Conservation (phyloP, 2,329 filamentous ascomycete species). For the Ceratocystis cacaofunesta region DNA sequence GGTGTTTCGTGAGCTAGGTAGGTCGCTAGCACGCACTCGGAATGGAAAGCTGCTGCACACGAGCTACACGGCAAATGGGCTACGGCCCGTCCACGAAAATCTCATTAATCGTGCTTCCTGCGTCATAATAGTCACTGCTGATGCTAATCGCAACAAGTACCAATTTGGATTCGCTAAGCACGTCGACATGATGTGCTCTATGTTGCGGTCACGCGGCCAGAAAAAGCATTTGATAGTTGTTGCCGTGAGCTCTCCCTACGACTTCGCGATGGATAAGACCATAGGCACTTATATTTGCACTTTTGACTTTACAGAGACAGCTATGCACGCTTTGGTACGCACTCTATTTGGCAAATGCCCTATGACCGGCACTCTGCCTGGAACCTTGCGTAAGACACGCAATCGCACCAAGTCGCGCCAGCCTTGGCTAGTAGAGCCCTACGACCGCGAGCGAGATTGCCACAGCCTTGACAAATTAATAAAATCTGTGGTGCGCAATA, state of each 20-base stretch:
- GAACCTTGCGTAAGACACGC: constrained; percentile 73
- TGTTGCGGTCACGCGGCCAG: constrained; percentile 59
- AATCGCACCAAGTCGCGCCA: constrained; percentile 80
- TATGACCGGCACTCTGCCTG: constrained; percentile 45
- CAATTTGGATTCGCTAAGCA: constrained; percentile 93
- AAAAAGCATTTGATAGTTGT: constrained; percentile 86
- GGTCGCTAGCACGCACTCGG: constrained; percentile 70
- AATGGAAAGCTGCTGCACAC: constrained; percentile 82
- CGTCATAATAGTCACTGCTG: constrained; percentile 81
- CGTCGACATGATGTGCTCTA: constrained; percentile 85
- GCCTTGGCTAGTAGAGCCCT: constrained; percentile 87
- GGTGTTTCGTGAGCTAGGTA: constrained; percentile 79
- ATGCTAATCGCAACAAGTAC: constrained; percentile 86
- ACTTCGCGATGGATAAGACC: constrained; percentile 82
- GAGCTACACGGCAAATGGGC: constrained; percentile 86
- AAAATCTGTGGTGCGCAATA: constrained; percentile 50
- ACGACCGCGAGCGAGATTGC: constrained; percentile 64
- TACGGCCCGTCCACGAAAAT: constrained; percentile 84
- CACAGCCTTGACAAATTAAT: constrained; percentile 62
- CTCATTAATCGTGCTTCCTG: constrained; percentile 76
- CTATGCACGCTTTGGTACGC: constrained; percentile 69
- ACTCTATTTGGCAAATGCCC: constrained; percentile 64
- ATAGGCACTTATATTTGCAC: constrained; percentile 91
- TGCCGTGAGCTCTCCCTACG: constrained; percentile 87
- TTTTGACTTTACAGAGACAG: constrained; percentile 90